Percentiles rank a stretch among this genome's conserved stretches.
These are phyloP conservation scores for Eimeria brunetti DNA, from an alignment of 169 alveolate species.

Conservation along the genomic window DNA sequence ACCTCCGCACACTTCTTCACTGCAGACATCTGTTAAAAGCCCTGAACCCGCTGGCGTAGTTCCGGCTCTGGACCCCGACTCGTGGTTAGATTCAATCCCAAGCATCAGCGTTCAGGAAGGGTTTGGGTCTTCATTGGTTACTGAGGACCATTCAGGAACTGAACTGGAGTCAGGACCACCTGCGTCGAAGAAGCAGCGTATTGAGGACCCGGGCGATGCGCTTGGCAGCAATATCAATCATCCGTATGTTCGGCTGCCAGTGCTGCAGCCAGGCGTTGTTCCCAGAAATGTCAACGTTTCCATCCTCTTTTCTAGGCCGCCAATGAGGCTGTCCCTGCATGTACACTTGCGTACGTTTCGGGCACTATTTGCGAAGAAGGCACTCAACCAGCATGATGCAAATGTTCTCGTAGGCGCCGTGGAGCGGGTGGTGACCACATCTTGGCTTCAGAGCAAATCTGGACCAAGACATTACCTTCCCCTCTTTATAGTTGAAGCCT, in stretches of 20 bases:
- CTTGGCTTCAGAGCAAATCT: not conserved
- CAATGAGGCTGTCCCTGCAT: not conserved
- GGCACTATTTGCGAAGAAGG: not conserved
- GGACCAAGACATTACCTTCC: not conserved
- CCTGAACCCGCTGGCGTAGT: not conserved
- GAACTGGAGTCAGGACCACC: not conserved
- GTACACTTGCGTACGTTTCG: not conserved
- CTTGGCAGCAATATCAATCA: not conserved
- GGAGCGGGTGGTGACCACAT: not conserved
- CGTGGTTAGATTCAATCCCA: not conserved
- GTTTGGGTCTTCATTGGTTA: too few species aligned
- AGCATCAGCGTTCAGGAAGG: not conserved
- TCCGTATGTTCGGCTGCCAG: not conserved
- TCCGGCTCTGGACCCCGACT: constrained; percentile 1
- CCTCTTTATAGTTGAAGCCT: not conserved
- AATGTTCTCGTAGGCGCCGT: not conserved
- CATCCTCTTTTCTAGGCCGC: not conserved
- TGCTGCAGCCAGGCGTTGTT: not conserved
- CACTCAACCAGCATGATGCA: not conserved
- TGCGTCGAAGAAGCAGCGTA: not conserved
- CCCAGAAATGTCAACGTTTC: not conserved
- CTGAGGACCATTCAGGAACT: not conserved
- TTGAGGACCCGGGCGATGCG: not conserved
- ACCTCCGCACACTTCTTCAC: not conserved
- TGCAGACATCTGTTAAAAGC: not conserved